A percentile compares a stretch with the other conserved stretches of the same genome.
Evolutionary conservation across 352 stramenopile genomes (phyloP).

Genomic region (Phytophthora brassicae): DNA sequence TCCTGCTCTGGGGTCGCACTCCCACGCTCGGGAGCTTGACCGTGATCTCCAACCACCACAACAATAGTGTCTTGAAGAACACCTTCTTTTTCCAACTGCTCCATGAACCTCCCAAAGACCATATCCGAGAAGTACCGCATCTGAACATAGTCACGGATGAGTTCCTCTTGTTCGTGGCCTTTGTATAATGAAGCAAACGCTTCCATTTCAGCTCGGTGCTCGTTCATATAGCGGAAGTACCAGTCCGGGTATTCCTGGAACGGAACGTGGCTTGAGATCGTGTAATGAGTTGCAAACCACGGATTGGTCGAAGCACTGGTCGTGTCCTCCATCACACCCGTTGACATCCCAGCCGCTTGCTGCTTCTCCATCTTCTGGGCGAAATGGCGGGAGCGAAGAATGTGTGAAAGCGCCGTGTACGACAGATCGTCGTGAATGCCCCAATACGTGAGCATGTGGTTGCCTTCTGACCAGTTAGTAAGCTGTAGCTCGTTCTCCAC

Average conservation of each 20-base stretch:
- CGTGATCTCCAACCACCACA: constrained; percentile 64
- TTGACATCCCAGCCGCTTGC: constrained; percentile 5
- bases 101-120: constrained; percentile 60
- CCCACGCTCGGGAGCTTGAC: constrained; percentile 52
- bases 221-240: constrained; percentile 45
- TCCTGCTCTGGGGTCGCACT: constrained; percentile 51
- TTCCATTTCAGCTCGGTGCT: constrained; percentile 34
- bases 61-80: constrained; percentile 74
- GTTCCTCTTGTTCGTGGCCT: constrained; percentile 40
- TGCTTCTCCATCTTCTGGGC: constrained; percentile 30
- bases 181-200: constrained; percentile 51
- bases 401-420: constrained; percentile 53
- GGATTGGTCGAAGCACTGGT: constrained; percentile 34
- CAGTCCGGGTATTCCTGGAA: constrained; percentile 65
- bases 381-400: constrained; percentile 40
- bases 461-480: constrained; percentile 50
- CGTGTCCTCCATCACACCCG: constrained; percentile 12
- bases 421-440: constrained; percentile 71
- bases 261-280: constrained; percentile 71
- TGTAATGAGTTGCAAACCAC: constrained; percentile 70
- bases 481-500: constrained; percentile 47
- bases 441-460: constrained; percentile 68
- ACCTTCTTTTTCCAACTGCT: constrained; percentile 45
- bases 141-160: constrained; percentile 61
- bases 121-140: constrained; percentile 72